A percentile compares a stretch with the other conserved stretches of the same genome.
phyloP scores from a whole-genome alignment of 2,329 filamentous ascomycete genomes.

The Clonostachys solani region DNA sequence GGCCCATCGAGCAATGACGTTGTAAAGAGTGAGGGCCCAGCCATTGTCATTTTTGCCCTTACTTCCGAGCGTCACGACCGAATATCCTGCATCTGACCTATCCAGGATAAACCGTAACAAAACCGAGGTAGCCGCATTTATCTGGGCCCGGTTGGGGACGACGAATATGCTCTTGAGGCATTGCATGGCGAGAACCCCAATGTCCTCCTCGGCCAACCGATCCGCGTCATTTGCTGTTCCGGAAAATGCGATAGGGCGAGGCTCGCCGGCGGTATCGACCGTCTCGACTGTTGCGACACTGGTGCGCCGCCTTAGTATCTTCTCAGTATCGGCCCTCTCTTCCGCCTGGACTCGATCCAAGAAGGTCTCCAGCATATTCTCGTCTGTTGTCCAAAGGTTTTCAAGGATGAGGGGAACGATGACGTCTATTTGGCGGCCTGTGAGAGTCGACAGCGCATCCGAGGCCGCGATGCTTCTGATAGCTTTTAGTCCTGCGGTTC shows the following conservation, averaged over 20 bases:
- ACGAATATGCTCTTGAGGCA: conserved; percentile 85
- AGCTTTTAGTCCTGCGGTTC: conserved; percentile 68
- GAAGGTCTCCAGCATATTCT: conserved; percentile 65
- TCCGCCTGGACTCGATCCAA: conserved; percentile 62
- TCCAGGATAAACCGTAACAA: conserved; percentile 72
- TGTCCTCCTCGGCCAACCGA: conserved; percentile 83
- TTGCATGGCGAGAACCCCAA: conserved; percentile 76
- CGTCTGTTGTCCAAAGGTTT: conserved; percentile 75
- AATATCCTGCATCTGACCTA: conserved; percentile 45
- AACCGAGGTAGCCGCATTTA: conserved; percentile 69
- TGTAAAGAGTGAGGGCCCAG: conserved; percentile 82
- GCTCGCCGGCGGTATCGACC: conserved; percentile 55
- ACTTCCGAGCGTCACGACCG: conserved; percentile 44
- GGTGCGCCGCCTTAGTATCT: conserved; percentile 60
- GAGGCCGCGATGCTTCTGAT: conserved; percentile 78
- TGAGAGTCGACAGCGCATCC: conserved; percentile 71
- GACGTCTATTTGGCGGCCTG: conserved; percentile 70
- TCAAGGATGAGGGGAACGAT: conserved; percentile 83
- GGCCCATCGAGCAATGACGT: conserved; percentile 78
- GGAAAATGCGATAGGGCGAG: conserved; percentile 68
- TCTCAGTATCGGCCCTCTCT: conserved; percentile 65
- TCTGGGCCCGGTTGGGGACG: conserved; percentile 76
- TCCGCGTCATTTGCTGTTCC: conserved; percentile 85
- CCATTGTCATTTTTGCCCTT: conserved; percentile 44
- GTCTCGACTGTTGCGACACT: conserved; percentile 72